Evolutionary conservation across 1,284 basidiomycete genomes (phyloP).

Genomic region (Ceratobasidium sp.): DNA sequence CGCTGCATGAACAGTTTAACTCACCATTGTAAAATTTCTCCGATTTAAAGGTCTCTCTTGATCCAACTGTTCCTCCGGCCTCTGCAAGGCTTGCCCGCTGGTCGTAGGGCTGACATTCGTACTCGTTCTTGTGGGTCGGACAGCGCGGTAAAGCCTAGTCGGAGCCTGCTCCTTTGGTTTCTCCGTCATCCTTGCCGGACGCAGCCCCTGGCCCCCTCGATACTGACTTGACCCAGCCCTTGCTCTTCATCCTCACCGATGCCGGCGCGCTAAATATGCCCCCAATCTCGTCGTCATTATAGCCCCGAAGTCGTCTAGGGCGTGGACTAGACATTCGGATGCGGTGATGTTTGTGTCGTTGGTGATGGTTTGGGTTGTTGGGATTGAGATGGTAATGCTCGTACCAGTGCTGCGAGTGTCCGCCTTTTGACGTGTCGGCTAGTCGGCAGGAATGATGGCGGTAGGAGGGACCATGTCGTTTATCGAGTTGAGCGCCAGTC

Average conservation of each 20-base stretch:
- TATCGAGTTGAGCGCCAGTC: not conserved
- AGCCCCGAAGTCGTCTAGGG: slow-evolving; percentile 7
- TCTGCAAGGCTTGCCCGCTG: not conserved
- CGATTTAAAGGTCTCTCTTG: not conserved
- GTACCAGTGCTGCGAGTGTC: slow-evolving; percentile 31
- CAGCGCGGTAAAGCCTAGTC: not conserved
- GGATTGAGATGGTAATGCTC: not conserved
- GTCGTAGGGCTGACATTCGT: not conserved
- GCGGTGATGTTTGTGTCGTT: not conserved
- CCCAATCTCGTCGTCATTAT: not conserved
- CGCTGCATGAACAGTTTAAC: not conserved
- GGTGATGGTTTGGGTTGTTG: slow-evolving; percentile 3
- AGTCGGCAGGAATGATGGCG: not conserved
- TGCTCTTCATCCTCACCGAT: not conserved
- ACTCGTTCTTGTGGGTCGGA: not conserved
- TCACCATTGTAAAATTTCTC: not conserved
- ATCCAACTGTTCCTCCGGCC: not conserved
- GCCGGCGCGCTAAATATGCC: slow-evolving; percentile 21
- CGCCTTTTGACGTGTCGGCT: slow-evolving; percentile 10
- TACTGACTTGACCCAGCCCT: not conserved
- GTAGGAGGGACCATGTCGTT: not conserved
- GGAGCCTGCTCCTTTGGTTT: not conserved
- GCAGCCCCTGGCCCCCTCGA: not conserved
- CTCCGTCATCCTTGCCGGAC: not conserved
- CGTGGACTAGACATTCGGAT: not conserved